These are phyloP conservation scores for Yamadazyma friedrichii DNA, from an alignment of 1,139 yeast genomes.

Conservation along the genomic window DNA sequence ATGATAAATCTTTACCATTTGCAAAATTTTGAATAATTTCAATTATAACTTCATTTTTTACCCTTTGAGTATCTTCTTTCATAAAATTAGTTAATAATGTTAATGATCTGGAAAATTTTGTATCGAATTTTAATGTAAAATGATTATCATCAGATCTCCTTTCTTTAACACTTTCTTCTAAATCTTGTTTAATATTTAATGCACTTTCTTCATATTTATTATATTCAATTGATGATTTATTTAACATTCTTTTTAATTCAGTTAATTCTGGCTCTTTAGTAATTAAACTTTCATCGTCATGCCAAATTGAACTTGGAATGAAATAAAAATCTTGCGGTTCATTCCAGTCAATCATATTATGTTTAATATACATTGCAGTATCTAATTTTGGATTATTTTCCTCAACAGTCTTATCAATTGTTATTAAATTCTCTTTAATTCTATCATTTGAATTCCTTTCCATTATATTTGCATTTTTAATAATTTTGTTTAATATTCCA, in stretches of 20 bases:
- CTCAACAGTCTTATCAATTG: slow-evolving; percentile 56
- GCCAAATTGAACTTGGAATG: slow-evolving; percentile 93
- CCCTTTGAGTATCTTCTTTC: slow-evolving; percentile 69
- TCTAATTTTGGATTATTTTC: slow-evolving; percentile 78
- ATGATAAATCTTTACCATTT: slow-evolving; percentile 66
- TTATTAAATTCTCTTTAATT: slow-evolving; percentile 50
- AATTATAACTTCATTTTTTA: slow-evolving; percentile 79
- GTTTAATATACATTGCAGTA: slow-evolving; percentile 90
- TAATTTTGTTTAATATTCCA: slow-evolving; percentile 64
- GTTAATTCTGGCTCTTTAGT: slow-evolving; percentile 64
- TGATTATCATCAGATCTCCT: slow-evolving; percentile 30
- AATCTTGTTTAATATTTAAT: slow-evolving; percentile 44
- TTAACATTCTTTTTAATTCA: slow-evolving; percentile 60
- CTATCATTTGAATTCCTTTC: slow-evolving; percentile 61
- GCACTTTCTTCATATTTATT: slow-evolving; percentile 44
- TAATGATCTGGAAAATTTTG: slow-evolving; percentile 55
- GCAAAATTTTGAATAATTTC: slow-evolving; percentile 89
- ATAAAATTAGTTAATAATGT: slow-evolving; percentile 61
- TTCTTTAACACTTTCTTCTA: slow-evolving; percentile 47
- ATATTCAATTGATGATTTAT: slow-evolving; percentile 47
- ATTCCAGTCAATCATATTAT: slow-evolving; percentile 71
- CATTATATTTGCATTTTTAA: slow-evolving; percentile 61
- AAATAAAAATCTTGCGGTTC: slow-evolving; percentile 86
- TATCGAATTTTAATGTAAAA: slow-evolving; percentile 50
- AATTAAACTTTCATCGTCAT: slow-evolving; percentile 83